These are phyloP conservation scores for Botrytis byssoidea DNA, from an alignment of 2,329 filamentous ascomycete genomes.

Conservation along the genomic window DNA sequence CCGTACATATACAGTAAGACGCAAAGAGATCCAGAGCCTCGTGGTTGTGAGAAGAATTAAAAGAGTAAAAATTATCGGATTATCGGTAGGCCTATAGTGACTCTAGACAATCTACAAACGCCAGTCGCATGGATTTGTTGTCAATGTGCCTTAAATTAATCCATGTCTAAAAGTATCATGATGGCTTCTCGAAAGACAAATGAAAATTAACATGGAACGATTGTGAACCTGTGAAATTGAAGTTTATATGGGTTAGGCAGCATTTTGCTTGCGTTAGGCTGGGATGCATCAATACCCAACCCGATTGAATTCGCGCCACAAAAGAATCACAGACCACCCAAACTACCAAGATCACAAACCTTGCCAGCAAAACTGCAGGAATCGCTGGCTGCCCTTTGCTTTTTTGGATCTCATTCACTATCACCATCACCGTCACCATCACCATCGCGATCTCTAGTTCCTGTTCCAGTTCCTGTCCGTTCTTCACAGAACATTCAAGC, in stretches of 20 bases:
- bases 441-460: neutral
- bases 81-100: neutral
- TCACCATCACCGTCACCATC: neutral
- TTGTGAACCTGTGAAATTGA: constrained; percentile 13
- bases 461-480: neutral
- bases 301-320: constrained; percentile 30
- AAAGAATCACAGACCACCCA: constrained; percentile 14
- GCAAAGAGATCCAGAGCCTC: neutral
- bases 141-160: constrained; percentile 20
- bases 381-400: constrained; percentile 32
- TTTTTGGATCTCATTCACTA: neutral
- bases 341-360: constrained; percentile 12
- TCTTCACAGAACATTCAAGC: neutral
- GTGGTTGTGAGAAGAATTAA: constrained; percentile 6
- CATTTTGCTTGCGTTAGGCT: constrained; percentile 35
- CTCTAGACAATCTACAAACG: constrained; percentile 18
- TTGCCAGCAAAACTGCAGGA: constrained; percentile 23
- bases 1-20: constrained; percentile 15
- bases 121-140: constrained; percentile 29
- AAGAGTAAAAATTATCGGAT: constrained; percentile 2
- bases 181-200: constrained; percentile 25
- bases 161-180: constrained; percentile 15
- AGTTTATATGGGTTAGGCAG: constrained; percentile 17
- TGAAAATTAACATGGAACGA: constrained; percentile 13
- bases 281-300: constrained; percentile 49